Conservation (phyloP, 1,284 basidiomycete genomes). For the Cryptococcus amylolentus region DNA sequence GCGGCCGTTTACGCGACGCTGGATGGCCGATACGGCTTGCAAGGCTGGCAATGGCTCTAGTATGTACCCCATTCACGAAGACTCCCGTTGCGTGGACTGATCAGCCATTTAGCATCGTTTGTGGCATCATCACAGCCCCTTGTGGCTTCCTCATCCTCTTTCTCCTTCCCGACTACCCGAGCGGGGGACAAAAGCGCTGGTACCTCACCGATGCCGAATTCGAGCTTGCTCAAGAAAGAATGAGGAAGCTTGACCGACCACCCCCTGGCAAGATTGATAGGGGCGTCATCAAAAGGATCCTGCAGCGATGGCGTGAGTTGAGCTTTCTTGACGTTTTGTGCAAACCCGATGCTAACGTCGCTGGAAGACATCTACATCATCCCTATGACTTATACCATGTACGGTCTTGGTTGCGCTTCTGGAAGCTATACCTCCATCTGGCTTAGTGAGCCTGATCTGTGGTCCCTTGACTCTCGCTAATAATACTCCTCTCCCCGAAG, state of each 20-base stretch:
- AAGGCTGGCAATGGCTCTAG: neutral
- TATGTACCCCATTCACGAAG: neutral
- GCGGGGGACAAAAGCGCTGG: neutral
- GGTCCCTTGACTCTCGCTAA: no score
- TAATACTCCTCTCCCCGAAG: no score
- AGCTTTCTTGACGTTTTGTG: no score
- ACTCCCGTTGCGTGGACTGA: neutral
- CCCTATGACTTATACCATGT: neutral
- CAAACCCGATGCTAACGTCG: neutral
- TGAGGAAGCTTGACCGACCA: neutral
- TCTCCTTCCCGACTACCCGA: neutral
- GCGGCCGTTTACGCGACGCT: neutral
- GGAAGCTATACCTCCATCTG: neutral
- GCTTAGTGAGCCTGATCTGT: neutral
- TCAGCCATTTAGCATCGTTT: neutral
- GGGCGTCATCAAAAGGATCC: neutral
- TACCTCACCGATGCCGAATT: neutral
- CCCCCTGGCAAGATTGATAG: neutral
- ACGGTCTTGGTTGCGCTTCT: neutral
- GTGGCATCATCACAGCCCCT: neutral
- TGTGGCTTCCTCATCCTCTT: neutral
- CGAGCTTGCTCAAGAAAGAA: neutral
- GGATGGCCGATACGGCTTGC: neutral
- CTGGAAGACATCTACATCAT: neutral
- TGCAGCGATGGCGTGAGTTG: neutral